Evolutionary conservation across 305 asterid genomes (phyloP).

Genomic region (Solanum hybrid): DNA sequence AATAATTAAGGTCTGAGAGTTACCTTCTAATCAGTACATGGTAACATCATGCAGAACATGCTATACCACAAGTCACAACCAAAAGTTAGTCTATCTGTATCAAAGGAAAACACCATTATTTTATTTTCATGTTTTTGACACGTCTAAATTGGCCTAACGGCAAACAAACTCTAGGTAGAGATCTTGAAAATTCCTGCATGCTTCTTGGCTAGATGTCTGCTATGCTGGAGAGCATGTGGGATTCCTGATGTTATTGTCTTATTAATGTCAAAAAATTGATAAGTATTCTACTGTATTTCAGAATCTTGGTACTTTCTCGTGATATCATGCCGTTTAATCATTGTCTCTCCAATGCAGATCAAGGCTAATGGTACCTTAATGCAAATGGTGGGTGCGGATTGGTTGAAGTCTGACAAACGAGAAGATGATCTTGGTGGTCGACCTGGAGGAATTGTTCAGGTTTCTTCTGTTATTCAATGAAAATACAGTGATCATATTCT

Average conservation of each 20-base stretch:
- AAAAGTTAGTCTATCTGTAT: not conserved
- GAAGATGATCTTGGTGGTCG: conserved; percentile 98
- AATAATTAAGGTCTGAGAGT: not conserved
- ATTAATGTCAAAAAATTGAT: not conserved
- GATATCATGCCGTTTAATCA: not conserved
- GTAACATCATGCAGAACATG: not conserved
- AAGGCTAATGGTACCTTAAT: conserved; percentile 85
- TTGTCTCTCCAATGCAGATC: conserved; percentile 37
- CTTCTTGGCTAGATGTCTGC: not conserved
- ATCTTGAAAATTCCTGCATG: not conserved
- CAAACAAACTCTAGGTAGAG: not conserved
- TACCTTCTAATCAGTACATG: not conserved
- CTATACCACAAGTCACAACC: not conserved
- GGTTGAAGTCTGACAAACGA: conserved; percentile 95
- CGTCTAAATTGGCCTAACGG: not conserved
- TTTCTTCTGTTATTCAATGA: conserved; percentile 9
- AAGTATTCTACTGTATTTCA: not conserved
- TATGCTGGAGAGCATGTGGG: not conserved
- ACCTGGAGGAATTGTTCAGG: conserved; percentile 95
- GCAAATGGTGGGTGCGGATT: conserved; percentile 99
- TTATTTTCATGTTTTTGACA: not conserved
- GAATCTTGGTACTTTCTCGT: not conserved
- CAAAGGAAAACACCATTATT: not conserved
- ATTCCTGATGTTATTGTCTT: not conserved
- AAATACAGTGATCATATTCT: not conserved